These are phyloP conservation scores for Fraxinus greggii DNA, from an alignment of 305 asterid species.

Conservation along the genomic window DNA sequence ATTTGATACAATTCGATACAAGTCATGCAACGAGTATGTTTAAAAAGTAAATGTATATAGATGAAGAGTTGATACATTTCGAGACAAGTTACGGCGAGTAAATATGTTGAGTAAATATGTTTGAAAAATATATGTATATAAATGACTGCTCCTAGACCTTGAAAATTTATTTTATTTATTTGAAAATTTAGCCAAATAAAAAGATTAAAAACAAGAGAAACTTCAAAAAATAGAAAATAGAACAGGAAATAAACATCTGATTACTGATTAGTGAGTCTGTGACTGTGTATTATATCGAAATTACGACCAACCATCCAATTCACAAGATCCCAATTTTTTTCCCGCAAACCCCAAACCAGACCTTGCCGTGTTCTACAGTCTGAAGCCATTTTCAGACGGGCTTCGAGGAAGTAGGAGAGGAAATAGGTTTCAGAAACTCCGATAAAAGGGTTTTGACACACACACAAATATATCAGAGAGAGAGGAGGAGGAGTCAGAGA, in stretches of 20 bases:
- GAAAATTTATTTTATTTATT: no score
- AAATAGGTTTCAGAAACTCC: background rate
- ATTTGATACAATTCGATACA: no score
- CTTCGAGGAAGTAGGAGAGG: background rate
- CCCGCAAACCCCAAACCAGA: slow-evolving; percentile 16
- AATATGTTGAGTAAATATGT: no score
- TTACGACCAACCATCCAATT: slow-evolving; percentile 29
- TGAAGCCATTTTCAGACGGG: slow-evolving; percentile 15
- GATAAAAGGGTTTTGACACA: background rate
- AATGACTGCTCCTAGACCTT: no score
- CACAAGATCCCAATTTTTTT: slow-evolving; percentile 28
- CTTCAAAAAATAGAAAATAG: background rate
- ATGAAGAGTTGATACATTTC: no score
- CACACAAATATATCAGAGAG: background rate
- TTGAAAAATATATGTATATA: no score
- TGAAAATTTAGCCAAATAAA: background rate
- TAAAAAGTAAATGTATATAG: no score
- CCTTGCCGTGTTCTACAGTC: background rate
- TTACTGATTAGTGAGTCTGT: no score
- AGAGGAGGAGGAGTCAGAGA: slow-evolving; percentile 21
- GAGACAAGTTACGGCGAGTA: no score
- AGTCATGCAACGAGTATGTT: background rate
- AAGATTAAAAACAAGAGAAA: background rate
- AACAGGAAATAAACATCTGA: background rate
- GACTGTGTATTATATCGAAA: background rate